Base-by-base conservation (phyloP, 2,329 filamentous ascomycete genomes). In the Fusarium paranaense region DNA sequence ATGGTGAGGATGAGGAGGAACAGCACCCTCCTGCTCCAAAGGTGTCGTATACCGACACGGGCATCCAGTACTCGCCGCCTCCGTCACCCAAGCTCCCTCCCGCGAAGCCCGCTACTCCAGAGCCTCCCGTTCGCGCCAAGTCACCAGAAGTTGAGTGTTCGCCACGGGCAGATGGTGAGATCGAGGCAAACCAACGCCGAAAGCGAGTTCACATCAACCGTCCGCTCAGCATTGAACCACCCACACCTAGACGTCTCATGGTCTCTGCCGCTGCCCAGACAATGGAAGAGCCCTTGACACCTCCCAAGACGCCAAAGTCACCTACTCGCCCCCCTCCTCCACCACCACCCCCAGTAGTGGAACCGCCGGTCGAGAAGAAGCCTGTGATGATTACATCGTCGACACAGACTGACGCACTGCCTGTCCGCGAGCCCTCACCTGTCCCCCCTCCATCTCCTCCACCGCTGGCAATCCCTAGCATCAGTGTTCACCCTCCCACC, bases 401-500 rank as follows among this genome's bases (percentile, higher is more conserved):
- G 2, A 94, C 91, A 0, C 92, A 94, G 81, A 94, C 92, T 0
- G 87, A 81, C n/a, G 63, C 75, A 37, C 62, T 66, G 7, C 52
- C 71, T 18, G 45, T 67, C 33, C 75, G 38, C 16, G 33, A 45
- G 10, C 56, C 62, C 18, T 54, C 62, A 6, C 64, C 40, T 25
- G 30, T 60, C 9, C 40, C 56, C 2, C 78, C 82, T 5, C 77
- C 81, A 10, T 64, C 75, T 59, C 82, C 74, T 57, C 79, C 83
- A 66, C 84, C 85, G 74, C 83, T 90, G 68, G 79, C 87, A 6
- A 93, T 98, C 70, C 96, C 96, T 1, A 94, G 92, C 77, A 99
- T 99, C 80, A 93, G 94, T 65, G 94, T 99, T 61, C 94, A 97
- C 76, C 97, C 97, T 35, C 96, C 97, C 0, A 91, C 89, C 4